A percentile compares a stretch with the other conserved stretches of the same genome.
phyloP scores from a whole-genome alignment of 257 asterid species.

The Salvia rosmarinus region DNA sequence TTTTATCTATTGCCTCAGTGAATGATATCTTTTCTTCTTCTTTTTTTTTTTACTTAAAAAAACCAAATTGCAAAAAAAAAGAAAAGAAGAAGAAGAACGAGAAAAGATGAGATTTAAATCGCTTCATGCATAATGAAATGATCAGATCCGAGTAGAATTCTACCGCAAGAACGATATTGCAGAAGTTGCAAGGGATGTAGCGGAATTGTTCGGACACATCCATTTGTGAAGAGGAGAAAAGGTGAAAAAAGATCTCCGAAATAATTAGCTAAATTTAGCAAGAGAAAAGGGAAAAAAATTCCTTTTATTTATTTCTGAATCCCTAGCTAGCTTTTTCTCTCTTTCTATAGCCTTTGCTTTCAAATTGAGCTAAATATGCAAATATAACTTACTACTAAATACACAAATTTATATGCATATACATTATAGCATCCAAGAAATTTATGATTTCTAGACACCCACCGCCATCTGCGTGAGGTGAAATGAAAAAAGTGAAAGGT shows the following conservation, averaged over 20 bases:
- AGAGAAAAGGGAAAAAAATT: background rate
- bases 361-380: conserved; percentile 31
- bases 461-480: background rate
- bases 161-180: conserved; percentile 97
- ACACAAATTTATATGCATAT: background rate
- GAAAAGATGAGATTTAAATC: too few relatives aligned
- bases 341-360: conserved; percentile 36
- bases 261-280: background rate
- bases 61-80: background rate
- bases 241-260: conserved; percentile 7
- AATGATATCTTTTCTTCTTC: conserved; percentile 8
- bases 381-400: background rate
- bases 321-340: conserved; percentile 20
- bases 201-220: conserved; percentile 73
- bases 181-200: conserved; percentile 88
- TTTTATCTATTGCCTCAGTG: conserved; percentile 44
- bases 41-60: too few relatives aligned
- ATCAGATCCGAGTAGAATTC: background rate
- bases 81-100: background rate
- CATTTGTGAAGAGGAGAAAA: conserved; percentile 23
- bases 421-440: background rate
- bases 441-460: background rate
- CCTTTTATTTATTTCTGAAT: background rate
- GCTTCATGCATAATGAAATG: conserved; percentile 4
- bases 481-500: conserved; percentile 25